phyloP scores from a whole-genome alignment of 495 filamentous ascomycete species.

The Neohortaea acidophila region DNA sequence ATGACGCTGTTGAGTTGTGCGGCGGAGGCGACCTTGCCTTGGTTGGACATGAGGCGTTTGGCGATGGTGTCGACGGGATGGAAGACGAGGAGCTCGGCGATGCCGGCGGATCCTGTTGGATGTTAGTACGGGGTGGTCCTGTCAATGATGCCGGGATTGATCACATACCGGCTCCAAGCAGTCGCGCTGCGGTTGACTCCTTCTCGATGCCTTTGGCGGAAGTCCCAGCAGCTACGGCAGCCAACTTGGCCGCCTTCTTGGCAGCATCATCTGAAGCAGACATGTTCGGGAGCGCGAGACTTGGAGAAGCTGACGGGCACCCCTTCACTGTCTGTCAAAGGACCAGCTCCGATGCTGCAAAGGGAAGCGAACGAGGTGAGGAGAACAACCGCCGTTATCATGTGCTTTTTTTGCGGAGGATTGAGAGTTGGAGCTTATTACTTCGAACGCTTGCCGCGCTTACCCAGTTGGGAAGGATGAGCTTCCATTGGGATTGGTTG shows the following conservation, averaged over 20 bases:
- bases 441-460: too few species aligned
- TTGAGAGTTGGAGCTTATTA: too few species aligned
- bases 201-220: slow-evolving; percentile 54
- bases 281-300: not conserved
- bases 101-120: slow-evolving; percentile 68
- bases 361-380: too few species aligned
- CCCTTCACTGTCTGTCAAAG: too few species aligned
- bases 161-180: slow-evolving; percentile 74
- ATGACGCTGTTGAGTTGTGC: slow-evolving; percentile 70
- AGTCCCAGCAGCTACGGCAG: slow-evolving; percentile 2
- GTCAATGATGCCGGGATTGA: not conserved
- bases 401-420: too few species aligned
- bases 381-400: too few species aligned
- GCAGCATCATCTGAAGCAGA: slow-evolving; percentile 4
- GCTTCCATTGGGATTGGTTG: too few species aligned
- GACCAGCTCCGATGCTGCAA: too few species aligned
- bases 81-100: slow-evolving; percentile 92
- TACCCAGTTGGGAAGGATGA: too few species aligned
- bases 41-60: slow-evolving; percentile 98
- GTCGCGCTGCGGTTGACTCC: slow-evolving; percentile 73
- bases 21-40: slow-evolving; percentile 50
- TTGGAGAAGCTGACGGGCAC: too few species aligned
- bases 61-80: slow-evolving; percentile 97
- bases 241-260: not conserved
- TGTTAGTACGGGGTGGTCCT: slow-evolving; percentile 9